These are phyloP conservation scores for Cytospora paraplurivora DNA, from an alignment of 2,329 filamentous ascomycete genomes.

Conservation along the genomic window DNA sequence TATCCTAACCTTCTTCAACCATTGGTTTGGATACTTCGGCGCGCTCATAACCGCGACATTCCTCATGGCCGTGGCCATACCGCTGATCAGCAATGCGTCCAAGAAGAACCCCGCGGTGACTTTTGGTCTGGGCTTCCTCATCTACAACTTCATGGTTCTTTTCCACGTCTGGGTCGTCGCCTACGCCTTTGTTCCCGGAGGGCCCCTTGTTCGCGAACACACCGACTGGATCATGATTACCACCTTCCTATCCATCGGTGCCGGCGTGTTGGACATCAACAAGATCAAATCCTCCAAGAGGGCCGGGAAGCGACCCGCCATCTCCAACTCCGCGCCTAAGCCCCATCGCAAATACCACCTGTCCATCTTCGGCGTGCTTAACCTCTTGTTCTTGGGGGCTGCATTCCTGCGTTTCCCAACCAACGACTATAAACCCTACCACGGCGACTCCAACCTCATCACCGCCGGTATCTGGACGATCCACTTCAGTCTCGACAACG, in stretches of 20 bases:
- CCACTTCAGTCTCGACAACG: slow-evolving; percentile 95
- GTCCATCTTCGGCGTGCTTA: slow-evolving; percentile 68
- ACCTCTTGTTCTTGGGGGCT: slow-evolving; percentile 76
- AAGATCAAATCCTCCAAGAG: slow-evolving; percentile 49
- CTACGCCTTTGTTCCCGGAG: slow-evolving; percentile 96
- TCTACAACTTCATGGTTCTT: slow-evolving; percentile 94
- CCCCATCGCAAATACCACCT: slow-evolving; percentile 56
- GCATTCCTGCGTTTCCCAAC: slow-evolving; percentile 91
- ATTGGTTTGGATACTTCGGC: slow-evolving; percentile 91
- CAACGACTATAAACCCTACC: slow-evolving; percentile 89
- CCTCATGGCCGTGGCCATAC: slow-evolving; percentile 75
- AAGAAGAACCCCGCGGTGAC: slow-evolving; percentile 75
- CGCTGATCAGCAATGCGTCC: slow-evolving; percentile 74
- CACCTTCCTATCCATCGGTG: slow-evolving; percentile 82
- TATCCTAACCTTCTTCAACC: slow-evolving; percentile 71
- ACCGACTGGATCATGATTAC: slow-evolving; percentile 94
- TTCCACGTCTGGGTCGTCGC: slow-evolving; percentile 99
- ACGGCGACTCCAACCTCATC: slow-evolving; percentile 81
- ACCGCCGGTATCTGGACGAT: slow-evolving; percentile 99
- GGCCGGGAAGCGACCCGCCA: slow-evolving; percentile 37
- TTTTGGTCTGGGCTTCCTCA: slow-evolving; percentile 84
- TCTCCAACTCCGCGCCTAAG: slow-evolving; percentile 25
- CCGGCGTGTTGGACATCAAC: slow-evolving; percentile 76
- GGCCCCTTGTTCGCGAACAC: slow-evolving; percentile 86
- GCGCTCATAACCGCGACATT: slow-evolving; percentile 76